Percentiles rank a stretch among this genome's conserved stretches.
phyloP scores from a whole-genome alignment of 305 asterid genomes.

The Fraxinus velutina region DNA sequence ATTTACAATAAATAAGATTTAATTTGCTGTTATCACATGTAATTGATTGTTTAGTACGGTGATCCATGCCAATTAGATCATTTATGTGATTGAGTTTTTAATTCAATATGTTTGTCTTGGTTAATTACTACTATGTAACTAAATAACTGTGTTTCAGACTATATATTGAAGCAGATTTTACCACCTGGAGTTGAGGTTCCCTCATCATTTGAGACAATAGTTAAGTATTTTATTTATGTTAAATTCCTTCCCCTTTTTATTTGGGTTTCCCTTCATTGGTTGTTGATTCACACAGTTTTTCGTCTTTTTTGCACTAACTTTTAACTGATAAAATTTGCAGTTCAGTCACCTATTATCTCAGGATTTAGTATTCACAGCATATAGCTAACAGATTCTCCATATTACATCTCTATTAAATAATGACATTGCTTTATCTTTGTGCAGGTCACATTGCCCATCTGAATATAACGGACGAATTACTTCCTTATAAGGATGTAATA shows the following conservation, averaged over 20 bases:
- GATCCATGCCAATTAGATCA: neutral
- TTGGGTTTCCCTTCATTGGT: neutral
- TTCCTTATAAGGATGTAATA: conserved; percentile 72
- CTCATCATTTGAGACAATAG: conserved; percentile 94
- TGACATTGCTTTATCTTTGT: conserved; percentile 24
- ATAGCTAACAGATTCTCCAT: neutral
- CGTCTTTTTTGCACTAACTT: neutral
- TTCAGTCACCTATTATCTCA: neutral
- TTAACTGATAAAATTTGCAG: neutral
- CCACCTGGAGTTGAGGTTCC: conserved; percentile 82
- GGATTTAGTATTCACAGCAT: conserved; percentile 11
- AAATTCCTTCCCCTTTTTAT: conserved; percentile 8
- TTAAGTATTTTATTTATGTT: conserved; percentile 53
- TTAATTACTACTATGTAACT: conserved; percentile 8
- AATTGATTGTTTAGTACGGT: conserved; percentile 1
- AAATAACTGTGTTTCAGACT: conserved; percentile 50
- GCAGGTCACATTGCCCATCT: conserved; percentile 96
- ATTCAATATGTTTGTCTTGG: neutral
- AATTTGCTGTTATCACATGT: neutral
- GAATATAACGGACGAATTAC: conserved; percentile 75
- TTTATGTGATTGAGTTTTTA: neutral
- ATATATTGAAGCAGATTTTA: conserved; percentile 78
- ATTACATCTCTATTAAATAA: conserved; percentile 22
- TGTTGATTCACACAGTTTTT: neutral
- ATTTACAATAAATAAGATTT: neutral